A percentile compares a stretch with the other conserved stretches of the same genome.
phyloP scores from a whole-genome alignment of 768 basidiomycete genomes.

The Trametopsis cervina region DNA sequence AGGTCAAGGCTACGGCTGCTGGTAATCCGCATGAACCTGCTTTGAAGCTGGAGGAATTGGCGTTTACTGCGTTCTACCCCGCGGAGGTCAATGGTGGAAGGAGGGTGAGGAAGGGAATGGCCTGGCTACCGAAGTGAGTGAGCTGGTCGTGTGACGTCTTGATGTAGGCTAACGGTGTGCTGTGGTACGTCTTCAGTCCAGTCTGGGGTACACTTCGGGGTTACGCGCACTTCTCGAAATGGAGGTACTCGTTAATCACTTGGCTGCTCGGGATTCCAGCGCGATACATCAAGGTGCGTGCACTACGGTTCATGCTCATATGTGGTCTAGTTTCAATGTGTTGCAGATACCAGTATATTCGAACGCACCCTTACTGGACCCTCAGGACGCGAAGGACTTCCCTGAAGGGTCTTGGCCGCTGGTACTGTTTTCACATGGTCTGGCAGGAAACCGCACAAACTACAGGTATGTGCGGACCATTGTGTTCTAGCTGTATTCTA shows the following conservation, averaged over 20 bases:
- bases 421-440: constrained; percentile 80
- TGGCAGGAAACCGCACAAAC: constrained; percentile 64
- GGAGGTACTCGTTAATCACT: background rate
- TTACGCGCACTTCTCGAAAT: constrained; percentile 8
- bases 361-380: constrained; percentile 14
- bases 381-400: constrained; percentile 1
- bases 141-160: background rate
- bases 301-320: background rate
- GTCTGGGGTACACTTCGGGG: constrained; percentile 12
- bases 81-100: constrained; percentile 29
- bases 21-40: constrained; percentile 30
- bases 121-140: constrained; percentile 53
- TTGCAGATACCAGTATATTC: constrained; percentile 14
- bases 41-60: constrained; percentile 51
- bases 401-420: constrained; percentile 53
- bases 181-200: constrained; percentile 5
- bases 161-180: background rate
- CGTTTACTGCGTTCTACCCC: constrained; percentile 63
- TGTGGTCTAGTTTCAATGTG: background rate
- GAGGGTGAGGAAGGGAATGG: constrained; percentile 32
- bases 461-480: constrained; percentile 42
- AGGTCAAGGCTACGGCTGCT: constrained; percentile 24
- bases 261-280: constrained; percentile 2
- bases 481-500: too few species aligned
- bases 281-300: constrained; percentile 10